These are phyloP conservation scores for Chaetomium sp. DNA, from an alignment of 2,329 filamentous ascomycete species.

Conservation along the genomic window DNA sequence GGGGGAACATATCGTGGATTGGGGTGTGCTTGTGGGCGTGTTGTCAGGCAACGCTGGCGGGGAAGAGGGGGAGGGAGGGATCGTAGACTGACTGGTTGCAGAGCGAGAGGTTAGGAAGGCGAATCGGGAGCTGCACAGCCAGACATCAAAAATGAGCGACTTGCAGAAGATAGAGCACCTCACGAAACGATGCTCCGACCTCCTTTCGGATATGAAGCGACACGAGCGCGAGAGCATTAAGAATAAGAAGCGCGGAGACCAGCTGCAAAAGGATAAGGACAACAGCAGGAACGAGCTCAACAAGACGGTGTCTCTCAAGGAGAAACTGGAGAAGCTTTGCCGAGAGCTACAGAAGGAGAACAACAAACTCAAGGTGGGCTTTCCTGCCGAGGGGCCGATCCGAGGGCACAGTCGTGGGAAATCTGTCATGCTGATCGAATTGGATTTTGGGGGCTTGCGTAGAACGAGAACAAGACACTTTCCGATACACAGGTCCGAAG, in stretches of 20 bases:
- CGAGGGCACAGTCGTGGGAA: neutral
- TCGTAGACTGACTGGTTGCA: constrained; percentile 36
- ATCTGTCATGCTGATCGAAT: constrained; percentile 12
- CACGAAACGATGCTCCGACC: constrained; percentile 83
- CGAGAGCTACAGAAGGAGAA: constrained; percentile 94
- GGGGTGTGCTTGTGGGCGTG: no score
- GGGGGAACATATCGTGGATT: no score
- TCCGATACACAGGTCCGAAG: constrained; percentile 81
- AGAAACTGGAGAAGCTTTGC: constrained; percentile 94
- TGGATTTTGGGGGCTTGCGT: constrained; percentile 7
- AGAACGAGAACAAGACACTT: constrained; percentile 90
- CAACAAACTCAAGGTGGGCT: constrained; percentile 83
- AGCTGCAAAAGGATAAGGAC: constrained; percentile 94
- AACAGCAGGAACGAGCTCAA: constrained; percentile 78
- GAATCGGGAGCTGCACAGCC: constrained; percentile 80
- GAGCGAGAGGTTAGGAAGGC: constrained; percentile 93
- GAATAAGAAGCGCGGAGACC: constrained; percentile 91
- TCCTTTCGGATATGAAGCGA: constrained; percentile 91
- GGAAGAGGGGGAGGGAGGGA: neutral
- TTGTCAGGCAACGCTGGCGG: neutral
- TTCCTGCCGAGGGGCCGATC: neutral
- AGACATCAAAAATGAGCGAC: constrained; percentile 86
- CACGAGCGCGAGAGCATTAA: constrained; percentile 90
- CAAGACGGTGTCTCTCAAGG: constrained; percentile 85
- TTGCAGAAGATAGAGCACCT: constrained; percentile 87